These are phyloP conservation scores for Neocallimastix lanati DNA, from an alignment of 192 early-diverging fungal genomes.

Conservation along the genomic window DNA sequence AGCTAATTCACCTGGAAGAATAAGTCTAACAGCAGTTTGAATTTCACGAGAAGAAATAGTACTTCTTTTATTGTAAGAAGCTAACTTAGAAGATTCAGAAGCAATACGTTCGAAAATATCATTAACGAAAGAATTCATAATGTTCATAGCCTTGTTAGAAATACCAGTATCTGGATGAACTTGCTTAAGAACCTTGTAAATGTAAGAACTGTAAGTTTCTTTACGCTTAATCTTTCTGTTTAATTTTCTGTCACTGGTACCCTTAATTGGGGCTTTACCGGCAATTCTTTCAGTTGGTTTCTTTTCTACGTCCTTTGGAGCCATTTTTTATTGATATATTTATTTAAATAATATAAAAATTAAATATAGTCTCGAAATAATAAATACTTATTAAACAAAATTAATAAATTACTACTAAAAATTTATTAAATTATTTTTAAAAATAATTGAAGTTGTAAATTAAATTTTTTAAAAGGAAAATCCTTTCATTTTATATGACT, in stretches of 20 bases:
- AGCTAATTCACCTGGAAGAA: conserved; percentile 84
- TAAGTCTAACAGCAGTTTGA: conserved; percentile 58
- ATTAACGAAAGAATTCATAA: conserved; percentile 90
- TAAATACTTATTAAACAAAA: too few relatives aligned
- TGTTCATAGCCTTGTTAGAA: conserved; percentile 90
- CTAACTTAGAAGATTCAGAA: conserved; percentile 3
- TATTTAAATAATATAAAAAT: not conserved
- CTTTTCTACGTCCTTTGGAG: not conserved
- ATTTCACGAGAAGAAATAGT: conserved; percentile 94
- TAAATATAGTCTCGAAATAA: too few relatives aligned
- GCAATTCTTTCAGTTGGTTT: not conserved
- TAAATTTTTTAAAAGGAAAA: not conserved
- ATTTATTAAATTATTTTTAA: not conserved
- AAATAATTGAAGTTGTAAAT: not conserved
- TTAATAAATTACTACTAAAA: too few relatives aligned
- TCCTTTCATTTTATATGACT: not conserved
- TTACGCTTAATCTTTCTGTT: conserved; percentile 47
- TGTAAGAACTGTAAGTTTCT: conserved; percentile 86
- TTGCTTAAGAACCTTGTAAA: conserved; percentile 95
- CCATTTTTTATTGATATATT: not conserved
- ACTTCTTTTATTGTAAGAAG: conserved; percentile 84
- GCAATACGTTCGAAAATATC: conserved; percentile 96
- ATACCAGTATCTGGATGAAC: conserved; percentile 90
- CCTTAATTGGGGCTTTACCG: not conserved
- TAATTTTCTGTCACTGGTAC: not conserved